A percentile compares a stretch with the other conserved stretches of the same genome.
Conservation (phyloP, 73 alveolate species). For the Paramecium primaurelia region DNA sequence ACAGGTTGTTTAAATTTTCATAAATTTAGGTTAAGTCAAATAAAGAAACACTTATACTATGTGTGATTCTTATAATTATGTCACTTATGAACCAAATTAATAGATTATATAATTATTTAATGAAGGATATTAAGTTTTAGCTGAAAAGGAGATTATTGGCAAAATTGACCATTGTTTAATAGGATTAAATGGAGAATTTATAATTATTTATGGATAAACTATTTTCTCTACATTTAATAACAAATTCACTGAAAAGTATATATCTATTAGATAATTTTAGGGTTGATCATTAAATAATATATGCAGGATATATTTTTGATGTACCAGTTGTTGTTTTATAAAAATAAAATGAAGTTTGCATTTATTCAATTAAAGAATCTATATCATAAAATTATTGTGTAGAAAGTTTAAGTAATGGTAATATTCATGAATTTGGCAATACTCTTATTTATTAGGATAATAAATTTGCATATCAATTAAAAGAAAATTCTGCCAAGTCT, state of each 20-base stretch:
- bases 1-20: background rate
- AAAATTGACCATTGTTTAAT: background rate
- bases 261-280: background rate
- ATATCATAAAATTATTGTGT: background rate
- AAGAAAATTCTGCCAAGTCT: background rate
- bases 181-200: background rate
- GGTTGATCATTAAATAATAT: background rate
- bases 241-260: background rate
- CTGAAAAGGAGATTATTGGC: background rate
- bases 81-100: background rate
- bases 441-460: background rate
- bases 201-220: background rate
- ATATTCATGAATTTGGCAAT: background rate
- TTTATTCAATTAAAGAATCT: background rate
- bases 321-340: background rate
- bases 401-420: background rate
- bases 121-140: background rate
- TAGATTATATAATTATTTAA: background rate
- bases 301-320: slow-evolving; percentile 9
- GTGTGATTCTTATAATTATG: slow-evolving; percentile 6
- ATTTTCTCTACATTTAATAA: background rate
- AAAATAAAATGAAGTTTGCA: background rate
- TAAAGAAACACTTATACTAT: background rate
- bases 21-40: background rate
- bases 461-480: background rate